Base-by-base conservation (phyloP, 2,329 filamentous ascomycete species). In the Eutypella sp. region DNA sequence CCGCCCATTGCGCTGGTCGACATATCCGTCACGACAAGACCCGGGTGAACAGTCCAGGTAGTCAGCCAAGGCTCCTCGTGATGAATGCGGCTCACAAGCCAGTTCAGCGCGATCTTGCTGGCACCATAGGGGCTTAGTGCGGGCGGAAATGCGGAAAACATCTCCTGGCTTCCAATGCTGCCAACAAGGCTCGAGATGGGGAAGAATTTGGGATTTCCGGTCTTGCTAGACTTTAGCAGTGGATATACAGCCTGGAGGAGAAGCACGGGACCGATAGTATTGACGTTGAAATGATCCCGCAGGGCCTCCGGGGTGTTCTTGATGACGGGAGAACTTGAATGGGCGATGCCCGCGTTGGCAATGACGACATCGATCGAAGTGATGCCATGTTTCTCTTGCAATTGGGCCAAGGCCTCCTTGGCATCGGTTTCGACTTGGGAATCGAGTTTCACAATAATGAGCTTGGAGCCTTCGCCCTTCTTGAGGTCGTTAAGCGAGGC, bases 291-390 rank as follows among this genome's bases (percentile, higher is more conserved):
- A 13, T 29, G 25, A 7, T 29, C 25, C 8, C 7, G 7, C 8
- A 13, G 7, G 25, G 7, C 13, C 8, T 7, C 25, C 8, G 25
- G 8, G 7, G 25, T 8, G 25, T 7, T 29, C 8, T 29, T 29
- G 25, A 7, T 7, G 13, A 29, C 25, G 25, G 25, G 13, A 13
- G 25, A 8, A 7, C 25, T 13, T 7, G 8, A 7, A 13, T 7
- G 7, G 25, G 7, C 13, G 25, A 37, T 18, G 4, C 66, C 72
- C 1, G 72, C 70, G 47, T 74, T 75, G 37, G 72, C 70, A 25
- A 76, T 69, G 3, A 76, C 62, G 15, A 71, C 51, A 44, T 75
- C 70, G 4, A 76, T 57, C 22, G 57, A 48, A 3, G 47, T 52
- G 47, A 75, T 66, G 7, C 56, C 55, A 20, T 61, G 46, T n/a